These are phyloP conservation scores for Termitomyces sp. DNA, from an alignment of 768 basidiomycete genomes.

Conservation along the genomic window DNA sequence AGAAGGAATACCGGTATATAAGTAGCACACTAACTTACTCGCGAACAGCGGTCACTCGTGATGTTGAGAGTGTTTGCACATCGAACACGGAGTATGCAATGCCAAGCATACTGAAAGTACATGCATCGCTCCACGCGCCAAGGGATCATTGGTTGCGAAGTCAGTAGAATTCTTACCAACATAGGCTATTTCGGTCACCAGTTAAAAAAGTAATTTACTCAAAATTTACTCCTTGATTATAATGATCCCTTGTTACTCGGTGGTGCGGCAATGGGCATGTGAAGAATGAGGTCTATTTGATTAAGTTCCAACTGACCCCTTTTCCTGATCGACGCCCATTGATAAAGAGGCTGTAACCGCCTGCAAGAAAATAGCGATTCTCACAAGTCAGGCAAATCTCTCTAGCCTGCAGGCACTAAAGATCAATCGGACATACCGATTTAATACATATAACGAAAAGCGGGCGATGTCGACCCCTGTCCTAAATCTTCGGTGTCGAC, in stretches of 20 bases:
- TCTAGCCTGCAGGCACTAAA: no score
- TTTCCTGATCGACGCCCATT: background rate
- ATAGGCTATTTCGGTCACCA: background rate
- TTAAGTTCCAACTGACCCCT: background rate
- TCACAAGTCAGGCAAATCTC: background rate
- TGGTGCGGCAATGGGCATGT: background rate
- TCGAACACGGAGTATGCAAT: background rate
- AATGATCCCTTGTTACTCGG: background rate
- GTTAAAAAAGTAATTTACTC: background rate
- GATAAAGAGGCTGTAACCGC: background rate
- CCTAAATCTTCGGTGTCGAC: constrained; percentile 41
- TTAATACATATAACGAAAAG: constrained; percentile 50
- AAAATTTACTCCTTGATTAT: no score
- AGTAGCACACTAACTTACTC: no score
- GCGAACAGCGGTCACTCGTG: no score
- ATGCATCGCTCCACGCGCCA: background rate
- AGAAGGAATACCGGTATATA: no score
- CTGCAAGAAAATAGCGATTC: background rate
- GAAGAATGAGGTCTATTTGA: background rate
- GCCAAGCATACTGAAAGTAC: background rate
- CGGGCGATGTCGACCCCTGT: constrained; percentile 37
- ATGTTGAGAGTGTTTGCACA: no score
- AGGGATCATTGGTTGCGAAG: no score
- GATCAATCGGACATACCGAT: no score
- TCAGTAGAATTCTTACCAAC: no score